Evolutionary conservation across 2,329 filamentous ascomycete species (phyloP), one percentile per base, ranked within the genome.

Genomic region (Mariannaea sp.): DNA sequence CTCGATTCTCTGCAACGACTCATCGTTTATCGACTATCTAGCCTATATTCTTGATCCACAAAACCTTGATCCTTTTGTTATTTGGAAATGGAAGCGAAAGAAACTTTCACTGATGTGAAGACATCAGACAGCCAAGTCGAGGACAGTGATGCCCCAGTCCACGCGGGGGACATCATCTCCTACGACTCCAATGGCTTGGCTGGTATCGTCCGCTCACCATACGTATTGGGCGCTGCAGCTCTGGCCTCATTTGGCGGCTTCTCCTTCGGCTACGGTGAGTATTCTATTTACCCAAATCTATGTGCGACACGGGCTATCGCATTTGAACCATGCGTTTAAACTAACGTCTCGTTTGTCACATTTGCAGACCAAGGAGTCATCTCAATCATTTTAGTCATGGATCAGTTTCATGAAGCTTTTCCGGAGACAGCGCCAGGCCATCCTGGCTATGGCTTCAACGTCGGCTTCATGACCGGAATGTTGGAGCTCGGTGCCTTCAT

Each of bases 351-450:
- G 17, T 3, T 4, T 22, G 1, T 13, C 1, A n/a, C n/a, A n/a
- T n/a, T n/a, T n/a, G n/a, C n/a, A 58, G 75, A 73, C 38, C 60
- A 72, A 49, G 62, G 69, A 45, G 64, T 73, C 20, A 73, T 75
- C 43, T 71, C 66, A 3, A 66, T 78, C 39, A 76, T 78, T 54
- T 69, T 76, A 8, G 71, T 75, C 13, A 77, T 78, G 73, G 63
- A 68, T 0, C 73, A 77, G 43, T 79, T 79, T 53, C 69, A 75
- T 19, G 48, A 66, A 0, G 59, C 58, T 1, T 77, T 73, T 57
- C 71, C 73, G 13, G 66, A 67, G 5, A 66, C 65, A 5, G 68
- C 64, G 0, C 57, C 38, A 1, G 51, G 51, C 12, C 30, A 49
- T n/a, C 22, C 51, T 36, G 20, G 29, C 30, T 55, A 53, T 22